These are phyloP conservation scores for Fraxinus pennsylvanica DNA, from an alignment of 257 asterid species.

Conservation along the genomic window DNA sequence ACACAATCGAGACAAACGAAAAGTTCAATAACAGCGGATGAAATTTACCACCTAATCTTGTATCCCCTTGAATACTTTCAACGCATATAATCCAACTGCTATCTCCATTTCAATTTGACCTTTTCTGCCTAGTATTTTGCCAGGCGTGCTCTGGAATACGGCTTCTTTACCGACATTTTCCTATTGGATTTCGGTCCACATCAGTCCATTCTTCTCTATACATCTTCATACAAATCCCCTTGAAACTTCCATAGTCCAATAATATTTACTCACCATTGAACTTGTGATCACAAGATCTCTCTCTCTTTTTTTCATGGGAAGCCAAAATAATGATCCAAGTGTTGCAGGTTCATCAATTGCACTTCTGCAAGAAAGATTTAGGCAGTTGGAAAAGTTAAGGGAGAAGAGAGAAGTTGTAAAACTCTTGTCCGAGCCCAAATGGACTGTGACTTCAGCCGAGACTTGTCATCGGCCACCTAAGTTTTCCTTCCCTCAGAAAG, in stretches of 20 bases:
- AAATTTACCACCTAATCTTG: background rate
- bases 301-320: constrained; percentile 24
- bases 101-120: background rate
- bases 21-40: background rate
- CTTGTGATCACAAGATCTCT: background rate
- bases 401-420: constrained; percentile 22
- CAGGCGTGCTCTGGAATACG: background rate
- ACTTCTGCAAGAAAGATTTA: constrained; percentile 40
- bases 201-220: constrained; percentile 9
- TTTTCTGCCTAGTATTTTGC: background rate
- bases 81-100: background rate
- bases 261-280: background rate
- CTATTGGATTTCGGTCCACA: constrained; percentile 20
- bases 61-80: background rate
- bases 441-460: background rate
- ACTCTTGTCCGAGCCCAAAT: constrained; percentile 22
- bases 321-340: constrained; percentile 17
- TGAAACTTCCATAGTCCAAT: constrained; percentile 9
- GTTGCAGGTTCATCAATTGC: constrained; percentile 36
- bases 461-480: background rate
- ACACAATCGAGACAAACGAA: background rate
- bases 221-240: constrained; percentile 2
- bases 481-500: background rate
- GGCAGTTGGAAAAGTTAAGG: constrained; percentile 31
- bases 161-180: background rate